Percentiles rank a stretch among this genome's conserved stretches.
Evolutionary conservation across 305 asterid species (phyloP).

Genomic region (Fraxinus sp.): DNA sequence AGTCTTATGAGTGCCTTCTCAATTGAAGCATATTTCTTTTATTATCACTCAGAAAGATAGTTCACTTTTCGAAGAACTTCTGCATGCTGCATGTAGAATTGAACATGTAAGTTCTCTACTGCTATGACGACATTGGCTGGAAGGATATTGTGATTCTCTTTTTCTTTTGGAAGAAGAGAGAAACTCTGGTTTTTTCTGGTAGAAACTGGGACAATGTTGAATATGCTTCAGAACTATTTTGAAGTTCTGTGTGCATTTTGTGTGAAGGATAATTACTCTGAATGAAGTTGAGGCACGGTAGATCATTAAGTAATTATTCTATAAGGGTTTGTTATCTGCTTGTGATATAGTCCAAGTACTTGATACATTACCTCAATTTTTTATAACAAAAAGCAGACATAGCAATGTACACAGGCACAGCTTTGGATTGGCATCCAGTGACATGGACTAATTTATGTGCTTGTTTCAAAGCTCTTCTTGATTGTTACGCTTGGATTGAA

Average conservation of each 20-base stretch:
- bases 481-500: conserved; percentile 12
- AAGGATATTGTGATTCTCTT: background rate
- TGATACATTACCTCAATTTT: conserved; percentile 4
- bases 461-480: conserved; percentile 3
- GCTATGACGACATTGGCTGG: background rate
- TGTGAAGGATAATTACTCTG: background rate
- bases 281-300: background rate
- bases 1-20: background rate
- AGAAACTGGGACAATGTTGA: conserved; percentile 4
- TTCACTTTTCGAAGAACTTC: conserved; percentile 3
- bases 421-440: conserved; percentile 11
- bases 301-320: background rate
- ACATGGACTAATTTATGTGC: conserved; percentile 2
- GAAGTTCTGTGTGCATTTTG: background rate
- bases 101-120: background rate
- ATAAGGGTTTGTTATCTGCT: background rate
- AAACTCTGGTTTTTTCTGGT: conserved; percentile 4
- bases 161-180: conserved; percentile 5
- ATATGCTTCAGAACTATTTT: conserved; percentile 8
- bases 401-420: conserved; percentile 16
- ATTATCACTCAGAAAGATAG: background rate
- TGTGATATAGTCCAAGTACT: conserved; percentile 12
- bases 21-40: background rate
- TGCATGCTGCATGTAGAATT: conserved; percentile 7
- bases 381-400: conserved; percentile 3